phyloP scores from a whole-genome alignment of 805 yeast species.

The Saturnispora hagleri region DNA sequence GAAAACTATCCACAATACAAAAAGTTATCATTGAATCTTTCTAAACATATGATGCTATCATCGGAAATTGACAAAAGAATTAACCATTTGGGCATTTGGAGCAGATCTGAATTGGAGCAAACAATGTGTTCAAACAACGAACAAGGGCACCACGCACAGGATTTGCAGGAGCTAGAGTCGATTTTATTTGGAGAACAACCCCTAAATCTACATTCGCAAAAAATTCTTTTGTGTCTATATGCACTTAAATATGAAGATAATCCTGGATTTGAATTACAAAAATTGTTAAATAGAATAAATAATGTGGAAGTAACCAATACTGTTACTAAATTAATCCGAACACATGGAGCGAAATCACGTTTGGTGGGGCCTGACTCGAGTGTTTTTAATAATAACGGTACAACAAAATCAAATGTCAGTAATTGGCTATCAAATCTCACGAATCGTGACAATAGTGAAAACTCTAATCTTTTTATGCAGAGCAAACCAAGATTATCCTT shows the following conservation, averaged over 20 bases:
- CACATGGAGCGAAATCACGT: conserved; percentile 37
- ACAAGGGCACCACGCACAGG: conserved; percentile 34
- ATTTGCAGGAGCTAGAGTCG: conserved; percentile 46
- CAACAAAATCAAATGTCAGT: conserved; percentile 17
- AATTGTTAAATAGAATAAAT: conserved; percentile 31
- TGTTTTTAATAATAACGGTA: conserved; percentile 20
- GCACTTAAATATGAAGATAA: conserved; percentile 59
- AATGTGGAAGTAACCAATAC: conserved; percentile 30
- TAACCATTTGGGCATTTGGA: conserved; percentile 59
- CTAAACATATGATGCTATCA: conserved; percentile 86
- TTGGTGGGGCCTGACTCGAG: conserved; percentile 29
- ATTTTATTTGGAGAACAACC: conserved; percentile 34
- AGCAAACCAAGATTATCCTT: conserved; percentile 66
- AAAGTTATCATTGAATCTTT: conserved; percentile 75
- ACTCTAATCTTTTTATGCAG: conserved; percentile 81
- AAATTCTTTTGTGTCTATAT: conserved; percentile 67
- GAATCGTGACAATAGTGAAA: conserved; percentile 28
- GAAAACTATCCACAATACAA: conserved; percentile 93
- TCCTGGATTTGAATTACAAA: conserved; percentile 34
- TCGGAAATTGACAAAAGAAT: conserved; percentile 77
- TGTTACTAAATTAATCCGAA: conserved; percentile 37
- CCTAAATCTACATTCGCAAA: conserved; percentile 36
- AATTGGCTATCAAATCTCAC: conserved; percentile 27
- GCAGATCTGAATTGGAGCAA: conserved; percentile 85
- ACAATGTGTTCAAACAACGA: conserved; percentile 57